Evolutionary conservation across 2,329 filamentous ascomycete species (phyloP).

Genomic region (Diaporthe helianthi): DNA sequence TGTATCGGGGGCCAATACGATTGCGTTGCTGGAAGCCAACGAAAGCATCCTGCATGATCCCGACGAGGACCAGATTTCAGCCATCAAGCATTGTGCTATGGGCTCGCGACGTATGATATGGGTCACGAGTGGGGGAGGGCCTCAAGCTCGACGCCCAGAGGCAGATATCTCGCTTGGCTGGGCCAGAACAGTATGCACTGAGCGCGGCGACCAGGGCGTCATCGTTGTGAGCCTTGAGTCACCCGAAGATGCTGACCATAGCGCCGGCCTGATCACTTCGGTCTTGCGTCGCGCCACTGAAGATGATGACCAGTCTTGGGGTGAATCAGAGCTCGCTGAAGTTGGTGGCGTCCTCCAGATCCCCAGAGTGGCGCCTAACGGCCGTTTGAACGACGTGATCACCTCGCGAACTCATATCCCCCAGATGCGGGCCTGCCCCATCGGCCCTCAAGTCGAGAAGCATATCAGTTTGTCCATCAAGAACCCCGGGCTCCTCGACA

Average conservation of each 20-base stretch:
- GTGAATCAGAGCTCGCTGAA: constrained; percentile 28
- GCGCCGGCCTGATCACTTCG: neutral
- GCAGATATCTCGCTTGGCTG: constrained; percentile 30
- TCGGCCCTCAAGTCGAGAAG: constrained; percentile 6
- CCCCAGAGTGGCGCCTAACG: constrained; percentile 26
- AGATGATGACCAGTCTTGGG: neutral
- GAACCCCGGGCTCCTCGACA: constrained; percentile 22
- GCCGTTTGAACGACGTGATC: constrained; percentile 25
- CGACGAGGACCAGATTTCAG: neutral
- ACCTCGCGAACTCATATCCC: constrained; percentile 9
- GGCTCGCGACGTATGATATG: constrained; percentile 12
- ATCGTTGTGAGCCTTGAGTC: constrained; percentile 21
- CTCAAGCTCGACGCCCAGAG: constrained; percentile 13
- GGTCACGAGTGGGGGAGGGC: constrained; percentile 28
- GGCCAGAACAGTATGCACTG: constrained; percentile 26
- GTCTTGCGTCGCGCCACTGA: neutral
- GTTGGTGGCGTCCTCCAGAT: constrained; percentile 24
- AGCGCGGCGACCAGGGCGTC: constrained; percentile 27
- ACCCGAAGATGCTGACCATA: neutral
- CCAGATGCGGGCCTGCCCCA: neutral
- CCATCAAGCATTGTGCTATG: neutral
- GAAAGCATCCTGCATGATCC: neutral
- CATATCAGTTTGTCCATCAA: constrained; percentile 14
- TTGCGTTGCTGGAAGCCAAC: neutral
- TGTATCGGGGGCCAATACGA: neutral